These are phyloP conservation scores for Globisporangium canariense DNA, from an alignment of 352 stramenopile genomes.

Conservation along the genomic window DNA sequence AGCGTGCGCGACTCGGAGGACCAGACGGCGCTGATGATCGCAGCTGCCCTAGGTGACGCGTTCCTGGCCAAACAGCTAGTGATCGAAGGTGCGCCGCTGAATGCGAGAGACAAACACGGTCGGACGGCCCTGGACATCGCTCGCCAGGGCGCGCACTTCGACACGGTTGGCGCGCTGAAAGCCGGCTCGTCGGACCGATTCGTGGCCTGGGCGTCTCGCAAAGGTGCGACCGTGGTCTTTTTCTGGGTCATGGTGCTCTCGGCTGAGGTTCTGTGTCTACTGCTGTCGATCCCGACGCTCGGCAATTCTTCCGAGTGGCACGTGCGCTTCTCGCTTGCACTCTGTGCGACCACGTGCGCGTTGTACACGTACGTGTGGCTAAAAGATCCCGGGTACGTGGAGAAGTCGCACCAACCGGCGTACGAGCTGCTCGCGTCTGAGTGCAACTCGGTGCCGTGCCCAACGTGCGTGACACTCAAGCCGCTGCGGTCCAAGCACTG, in stretches of 20 bases:
- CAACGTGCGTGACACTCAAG: conserved; percentile 76
- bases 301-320: conserved; percentile 22
- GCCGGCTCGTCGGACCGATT: conserved; percentile 63
- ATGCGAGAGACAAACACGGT: conserved; percentile 65
- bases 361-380: conserved; percentile 80
- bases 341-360: conserved; percentile 42
- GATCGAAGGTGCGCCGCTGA: conserved; percentile 65
- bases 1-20: conserved; percentile 58
- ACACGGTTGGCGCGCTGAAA: conserved; percentile 64
- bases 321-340: conserved; percentile 27
- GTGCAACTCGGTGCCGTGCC: conserved; percentile 60
- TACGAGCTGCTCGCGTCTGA: conserved; percentile 78
- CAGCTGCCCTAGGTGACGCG: conserved; percentile 66
- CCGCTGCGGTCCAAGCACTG: conserved; percentile 79
- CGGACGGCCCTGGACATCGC: conserved; percentile 76
- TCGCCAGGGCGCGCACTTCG: conserved; percentile 59
- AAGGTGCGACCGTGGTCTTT: conserved; percentile 62
- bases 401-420: conserved; percentile 49
- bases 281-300: conserved; percentile 54
- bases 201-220: conserved; percentile 57
- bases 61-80: conserved; percentile 85
- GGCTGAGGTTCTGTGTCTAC: conserved; percentile 44
- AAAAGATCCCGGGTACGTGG: conserved; percentile 74
- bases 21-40: conserved; percentile 83
- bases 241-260: conserved; percentile 63